Evolutionary conservation across 1,284 basidiomycete genomes (phyloP), one percentile per base, ranked within the genome.

Genomic region (Fomitopsis palustris): DNA sequence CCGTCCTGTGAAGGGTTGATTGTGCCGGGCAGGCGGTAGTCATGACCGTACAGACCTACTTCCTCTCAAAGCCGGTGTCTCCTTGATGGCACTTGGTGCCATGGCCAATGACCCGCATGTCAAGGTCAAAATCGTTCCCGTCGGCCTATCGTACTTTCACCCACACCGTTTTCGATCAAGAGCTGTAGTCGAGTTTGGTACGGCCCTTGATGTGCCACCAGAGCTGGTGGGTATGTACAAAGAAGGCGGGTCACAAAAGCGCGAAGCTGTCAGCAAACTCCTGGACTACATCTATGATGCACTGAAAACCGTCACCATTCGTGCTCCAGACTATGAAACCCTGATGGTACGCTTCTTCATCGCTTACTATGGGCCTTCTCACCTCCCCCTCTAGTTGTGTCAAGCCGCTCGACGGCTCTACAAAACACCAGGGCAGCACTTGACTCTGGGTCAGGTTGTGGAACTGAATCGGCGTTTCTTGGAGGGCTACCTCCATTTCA

Each of bases 301-400:
- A n/a, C 79, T 99, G 66, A 98, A 98, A 77, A 96, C 95, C 1
- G 97, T 99, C 47, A 99, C 97, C 0, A 85, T 99, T 47, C 83
- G 96, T 57, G 95, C 96, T 9, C 95, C 97, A 1, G 97, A 99
- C 75, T 99, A 93, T 74, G 97, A 99, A 67, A 99, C 97, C 1
- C 81, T 99, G 58, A 97, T 98, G 95, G 95, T 92, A 70, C 21
- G 38, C 57, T 54, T 29, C 45, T 38, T 39, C n/a, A 3, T 6
- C 31, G 19, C 38, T 45, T 42, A n/a, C 41, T 60, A n/a, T 35
- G 12, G 21, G 3, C 16, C 16, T 12, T 16, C 42, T 47, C 4
- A 45, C 6, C 16, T 23, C 9, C 17, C 25, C 25, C 17, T 21
- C 4, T 27, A 93, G 92, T 83, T 97, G 61, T 93, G 98, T 59